These are phyloP conservation scores for Microdochium nivale DNA, from an alignment of 2,329 filamentous ascomycete species.

Conservation along the genomic window DNA sequence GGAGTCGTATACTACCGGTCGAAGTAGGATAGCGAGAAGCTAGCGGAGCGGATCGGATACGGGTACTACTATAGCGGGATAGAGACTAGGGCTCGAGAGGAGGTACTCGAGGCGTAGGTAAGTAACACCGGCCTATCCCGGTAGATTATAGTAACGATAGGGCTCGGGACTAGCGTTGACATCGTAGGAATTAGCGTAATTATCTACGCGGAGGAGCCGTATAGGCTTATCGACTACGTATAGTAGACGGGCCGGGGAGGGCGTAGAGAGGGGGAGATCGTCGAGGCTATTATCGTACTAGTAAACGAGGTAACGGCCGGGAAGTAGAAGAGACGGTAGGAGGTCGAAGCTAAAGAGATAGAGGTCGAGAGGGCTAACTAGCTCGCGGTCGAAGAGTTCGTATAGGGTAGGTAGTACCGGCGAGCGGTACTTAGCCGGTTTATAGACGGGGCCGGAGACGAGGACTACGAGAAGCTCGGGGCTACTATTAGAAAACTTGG, in stretches of 20 bases:
- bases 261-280: neutral
- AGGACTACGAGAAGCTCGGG: neutral
- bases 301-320: neutral
- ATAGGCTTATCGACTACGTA: neutral
- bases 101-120: neutral
- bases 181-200: neutral
- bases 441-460: neutral
- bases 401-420: neutral
- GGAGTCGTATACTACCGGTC: neutral
- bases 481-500: too few species aligned
- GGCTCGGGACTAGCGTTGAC: neutral
- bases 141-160: neutral
- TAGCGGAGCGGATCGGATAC: neutral
- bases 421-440: neutral
- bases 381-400: neutral
- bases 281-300: neutral
- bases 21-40: neutral
- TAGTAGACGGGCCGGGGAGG: neutral
- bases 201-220: neutral
- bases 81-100: neutral
- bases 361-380: neutral
- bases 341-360: neutral
- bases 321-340: neutral
- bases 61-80: neutral
- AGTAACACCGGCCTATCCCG: neutral